phyloP scores from a whole-genome alignment of 768 basidiomycete species.

The Naematelia encephala region DNA sequence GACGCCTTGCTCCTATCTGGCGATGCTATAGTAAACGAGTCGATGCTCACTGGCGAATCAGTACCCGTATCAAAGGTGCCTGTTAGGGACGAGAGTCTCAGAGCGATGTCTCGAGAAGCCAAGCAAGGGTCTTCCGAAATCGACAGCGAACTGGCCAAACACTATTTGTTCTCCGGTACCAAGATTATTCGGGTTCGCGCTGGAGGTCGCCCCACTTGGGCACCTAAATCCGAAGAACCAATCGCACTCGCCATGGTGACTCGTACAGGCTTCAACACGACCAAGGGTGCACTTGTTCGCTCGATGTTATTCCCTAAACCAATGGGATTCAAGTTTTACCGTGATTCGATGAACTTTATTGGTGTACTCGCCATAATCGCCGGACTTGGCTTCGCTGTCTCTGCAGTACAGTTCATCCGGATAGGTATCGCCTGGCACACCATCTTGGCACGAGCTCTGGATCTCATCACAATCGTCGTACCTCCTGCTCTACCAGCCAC shows the following conservation, averaged over 20 bases:
- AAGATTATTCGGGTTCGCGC: slow-evolving; percentile 80
- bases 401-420: slow-evolving; percentile 84
- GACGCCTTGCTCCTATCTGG: slow-evolving; percentile 91
- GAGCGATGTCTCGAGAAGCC: slow-evolving; percentile 65
- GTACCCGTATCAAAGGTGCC: slow-evolving; percentile 92
- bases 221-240: slow-evolving; percentile 49
- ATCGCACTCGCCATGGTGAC: slow-evolving; percentile 74
- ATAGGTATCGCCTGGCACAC: slow-evolving; percentile 86
- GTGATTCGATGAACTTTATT: slow-evolving; percentile 64
- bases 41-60: slow-evolving; percentile 86
- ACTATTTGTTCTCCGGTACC: slow-evolving; percentile 87
- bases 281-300: slow-evolving; percentile 89
- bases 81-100: slow-evolving; percentile 71
- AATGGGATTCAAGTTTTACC: slow-evolving; percentile 96
- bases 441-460: slow-evolving; percentile 84
- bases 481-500: slow-evolving; percentile 97
- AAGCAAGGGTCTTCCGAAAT: slow-evolving; percentile 53
- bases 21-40: slow-evolving; percentile 97
- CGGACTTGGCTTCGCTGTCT: slow-evolving; percentile 81
- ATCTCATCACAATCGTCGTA: slow-evolving; percentile 94
- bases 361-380: slow-evolving; percentile 88
- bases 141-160: slow-evolving; percentile 63
- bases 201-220: slow-evolving; percentile 54
- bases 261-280: slow-evolving; percentile 92
- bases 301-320: slow-evolving; percentile 99